Conservation (phyloP, 345 rosid genomes). For the Salix suchowensis region DNA sequence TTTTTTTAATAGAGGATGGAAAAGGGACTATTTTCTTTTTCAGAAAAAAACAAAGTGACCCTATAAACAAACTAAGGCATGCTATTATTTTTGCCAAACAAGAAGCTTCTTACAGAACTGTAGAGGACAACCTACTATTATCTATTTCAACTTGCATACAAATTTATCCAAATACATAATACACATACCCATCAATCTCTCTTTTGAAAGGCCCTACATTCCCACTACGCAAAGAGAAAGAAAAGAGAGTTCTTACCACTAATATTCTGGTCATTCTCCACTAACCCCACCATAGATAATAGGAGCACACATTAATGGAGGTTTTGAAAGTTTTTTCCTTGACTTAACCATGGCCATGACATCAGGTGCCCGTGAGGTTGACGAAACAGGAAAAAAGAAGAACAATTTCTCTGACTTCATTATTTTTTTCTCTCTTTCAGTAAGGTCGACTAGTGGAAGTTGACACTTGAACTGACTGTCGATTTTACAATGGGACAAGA, state of each 20-base stretch:
- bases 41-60: conserved; percentile 20
- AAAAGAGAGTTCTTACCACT: conserved; percentile 20
- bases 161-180: conserved; percentile 29
- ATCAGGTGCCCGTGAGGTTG: conserved; percentile 19
- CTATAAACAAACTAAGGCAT: conserved; percentile 3
- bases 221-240: conserved; percentile 28
- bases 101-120: conserved; percentile 19
- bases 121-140: conserved; percentile 12
- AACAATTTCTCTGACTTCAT: conserved; percentile 8
- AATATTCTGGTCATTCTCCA: conserved; percentile 43
- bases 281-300: conserved; percentile 33
- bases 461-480: conserved; percentile 8
- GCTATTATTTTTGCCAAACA: conserved; percentile 6
- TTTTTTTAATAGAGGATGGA: neutral
- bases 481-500: neutral
- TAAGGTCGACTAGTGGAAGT: neutral
- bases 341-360: conserved; percentile 18
- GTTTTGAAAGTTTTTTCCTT: conserved; percentile 13
- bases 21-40: conserved; percentile 10
- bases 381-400: conserved; percentile 9
- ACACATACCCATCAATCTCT: conserved; percentile 31
- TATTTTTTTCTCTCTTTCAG: neutral
- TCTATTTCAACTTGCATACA: conserved; percentile 30
- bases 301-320: conserved; percentile 13
- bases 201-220: conserved; percentile 37